Conservation (phyloP, 2,329 filamentous ascomycete genomes). For the Lojkania enalia region DNA sequence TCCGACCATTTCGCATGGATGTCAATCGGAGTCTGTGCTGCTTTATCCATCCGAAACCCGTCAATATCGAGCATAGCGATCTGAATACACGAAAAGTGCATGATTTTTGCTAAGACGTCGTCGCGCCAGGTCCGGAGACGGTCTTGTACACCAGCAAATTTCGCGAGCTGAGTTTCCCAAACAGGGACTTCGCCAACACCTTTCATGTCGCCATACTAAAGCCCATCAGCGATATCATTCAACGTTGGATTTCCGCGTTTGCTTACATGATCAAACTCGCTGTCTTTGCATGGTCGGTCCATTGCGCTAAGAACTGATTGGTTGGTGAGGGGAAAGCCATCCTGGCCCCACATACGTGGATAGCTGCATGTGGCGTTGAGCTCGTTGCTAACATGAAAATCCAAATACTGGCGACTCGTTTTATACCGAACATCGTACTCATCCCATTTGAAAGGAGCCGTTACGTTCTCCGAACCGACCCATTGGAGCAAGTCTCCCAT, state of each 20-base stretch:
- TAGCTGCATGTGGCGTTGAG: slow-evolving; percentile 57
- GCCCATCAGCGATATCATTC: slow-evolving; percentile 2
- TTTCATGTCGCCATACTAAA: slow-evolving; percentile 59
- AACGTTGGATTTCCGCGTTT: not conserved
- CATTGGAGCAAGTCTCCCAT: slow-evolving; percentile 67
- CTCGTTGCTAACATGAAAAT: slow-evolving; percentile 60
- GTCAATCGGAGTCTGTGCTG: slow-evolving; percentile 65
- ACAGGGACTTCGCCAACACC: slow-evolving; percentile 66
- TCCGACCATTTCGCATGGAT: slow-evolving; percentile 61
- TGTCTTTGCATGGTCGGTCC: slow-evolving; percentile 58
- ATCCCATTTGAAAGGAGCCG: slow-evolving; percentile 50
- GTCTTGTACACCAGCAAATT: slow-evolving; percentile 69
- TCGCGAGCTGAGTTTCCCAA: slow-evolving; percentile 64
- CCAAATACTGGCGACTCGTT: slow-evolving; percentile 57
- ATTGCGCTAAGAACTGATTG: slow-evolving; percentile 43
- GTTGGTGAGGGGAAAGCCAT: slow-evolving; percentile 55
- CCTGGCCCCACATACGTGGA: slow-evolving; percentile 64
- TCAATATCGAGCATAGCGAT: slow-evolving; percentile 67
- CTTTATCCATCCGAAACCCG: slow-evolving; percentile 69
- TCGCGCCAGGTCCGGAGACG: slow-evolving; percentile 67
- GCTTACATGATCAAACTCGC: slow-evolving; percentile 59
- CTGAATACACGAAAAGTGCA: slow-evolving; percentile 65
- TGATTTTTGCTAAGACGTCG: slow-evolving; percentile 60
- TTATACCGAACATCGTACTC: slow-evolving; percentile 66
- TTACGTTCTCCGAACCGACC: slow-evolving; percentile 61